Evolutionary conservation across 1,139 yeast species (phyloP), one percentile per base, ranked within the genome.

Genomic region (Geotrichum bryndzae): DNA sequence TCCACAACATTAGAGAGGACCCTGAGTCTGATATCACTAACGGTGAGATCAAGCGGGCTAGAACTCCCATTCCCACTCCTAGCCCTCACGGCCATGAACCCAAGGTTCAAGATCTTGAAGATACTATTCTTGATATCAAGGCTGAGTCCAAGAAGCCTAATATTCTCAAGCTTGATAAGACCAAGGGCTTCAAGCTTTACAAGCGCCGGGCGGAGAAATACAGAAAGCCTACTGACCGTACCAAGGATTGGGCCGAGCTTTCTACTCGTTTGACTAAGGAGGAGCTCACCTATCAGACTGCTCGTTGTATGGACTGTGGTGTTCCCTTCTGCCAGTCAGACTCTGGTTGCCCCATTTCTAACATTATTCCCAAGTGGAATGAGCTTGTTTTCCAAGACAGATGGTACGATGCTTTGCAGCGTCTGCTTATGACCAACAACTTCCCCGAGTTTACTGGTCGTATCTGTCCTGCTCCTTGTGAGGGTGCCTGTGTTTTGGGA

Each of bases 241-340:
- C 92, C 63, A 82, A 81, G 72, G 98, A 94, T 76, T 94, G 98
- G 98, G 84, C 87, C 68, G 99, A 94, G 78, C 82, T 94, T 77
- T 86, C 96, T 23, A 78, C 84, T 22, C 85, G 97, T 66, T 82
- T 94, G 68, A 80, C 91, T 65, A 88, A 88, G 76, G 92, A 88
- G 61, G 98, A 94, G 68, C 86, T 94, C 73, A 84, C 86, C 73
- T 83, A 82, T 73, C 98, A 94, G 79, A 90, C 98, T 63, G 97
- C 98, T n/a, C 85, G 99, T 77, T 94, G 99, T 83, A 94, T 94
- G 97, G 99, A 94, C 78, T 94, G 99, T 81, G 99, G 99, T 80
- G 96, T 94, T 70, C 99, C 99, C 65, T 94, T 92, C 84, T 94
- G 99, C 81, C 96, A 95, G 73, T 88, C 96, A 53, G 98, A 94